Conservation (phyloP, 2,329 filamentous ascomycete genomes). For the Fusarium sp. region DNA sequence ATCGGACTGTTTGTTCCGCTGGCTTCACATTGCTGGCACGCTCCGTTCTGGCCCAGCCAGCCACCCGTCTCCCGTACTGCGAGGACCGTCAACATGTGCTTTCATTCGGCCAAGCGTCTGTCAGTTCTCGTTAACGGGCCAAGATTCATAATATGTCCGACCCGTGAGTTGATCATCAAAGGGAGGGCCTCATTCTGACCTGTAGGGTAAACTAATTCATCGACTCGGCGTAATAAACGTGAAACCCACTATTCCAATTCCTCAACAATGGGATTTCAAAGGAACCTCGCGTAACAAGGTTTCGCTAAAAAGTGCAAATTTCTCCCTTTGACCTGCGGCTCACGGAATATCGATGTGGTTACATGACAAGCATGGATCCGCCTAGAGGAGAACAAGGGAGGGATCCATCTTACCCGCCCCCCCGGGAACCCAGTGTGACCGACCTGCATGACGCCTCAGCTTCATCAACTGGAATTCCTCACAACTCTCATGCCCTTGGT, state of each 20-base stretch:
- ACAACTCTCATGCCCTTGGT: neutral
- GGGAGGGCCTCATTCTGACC: constrained; percentile 1
- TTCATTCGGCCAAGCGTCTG: neutral
- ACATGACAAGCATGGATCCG: no score
- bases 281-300: neutral
- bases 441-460: neutral
- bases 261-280: neutral
- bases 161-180: neutral
- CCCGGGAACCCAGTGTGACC: no score
- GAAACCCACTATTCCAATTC: neutral
- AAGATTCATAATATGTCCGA: neutral
- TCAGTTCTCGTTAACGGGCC: neutral
- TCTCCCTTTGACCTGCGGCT: no score
- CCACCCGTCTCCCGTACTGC: neutral
- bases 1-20: neutral
- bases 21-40: neutral
- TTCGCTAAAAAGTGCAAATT: no score
- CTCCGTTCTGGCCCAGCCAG: neutral
- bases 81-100: neutral
- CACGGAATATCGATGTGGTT: no score
- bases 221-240: neutral
- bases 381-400: no score
- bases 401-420: no score
- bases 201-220: constrained; percentile 4
- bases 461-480: neutral